Base-by-base conservation (phyloP, 176 grass and related monocot genomes). In the Eragrostis curvula region DNA sequence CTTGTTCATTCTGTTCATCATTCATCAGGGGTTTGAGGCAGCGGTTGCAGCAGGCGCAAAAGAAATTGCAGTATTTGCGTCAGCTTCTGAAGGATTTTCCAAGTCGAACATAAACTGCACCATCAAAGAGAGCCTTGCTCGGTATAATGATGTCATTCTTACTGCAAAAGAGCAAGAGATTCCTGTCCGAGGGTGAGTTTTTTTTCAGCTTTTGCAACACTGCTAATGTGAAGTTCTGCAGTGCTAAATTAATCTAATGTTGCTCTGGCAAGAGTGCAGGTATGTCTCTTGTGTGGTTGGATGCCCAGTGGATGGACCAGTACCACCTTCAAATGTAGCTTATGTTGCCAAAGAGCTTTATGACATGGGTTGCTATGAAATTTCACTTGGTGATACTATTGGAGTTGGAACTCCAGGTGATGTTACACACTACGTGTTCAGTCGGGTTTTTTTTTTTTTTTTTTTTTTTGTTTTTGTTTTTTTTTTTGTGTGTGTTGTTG, bases 321-420 rank as follows among this genome's bases (percentile, higher is more conserved):
- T 98, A 12, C 75, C 92, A 81, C 90, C 90, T 63, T 91, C 88
- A 79, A 91, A 91, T 14, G 92, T 98, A 71, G 92, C 92, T 73
- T 86, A 91, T 77, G 96, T 98, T 49, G 92, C 96, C 25, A 93
- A 98, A 93, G 88, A 91, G 87, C 96, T 98, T 70, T 87, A 95
- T 88, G 79, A 95, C 28, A 98, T 98, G 92, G 92, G 96, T 32
- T 98, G 96, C 86, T 98, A 75, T 27, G 96, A 98, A 77, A 88
- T 98, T 88, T 98, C 96, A 49, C 92, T 98, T 84, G 96, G 88
- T 79, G 96, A 98, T 77, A 98, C 96, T 47, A 93, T 95, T 77
- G 96, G 96, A 46, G 88, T 98, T 79, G 96, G 92, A 71, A 98
- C 96, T 42, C 92, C 90, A 89, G 96, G 96, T 98, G 76, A 73